phyloP scores from a whole-genome alignment of 352 stramenopile species.

The Pythium apleroticum region DNA sequence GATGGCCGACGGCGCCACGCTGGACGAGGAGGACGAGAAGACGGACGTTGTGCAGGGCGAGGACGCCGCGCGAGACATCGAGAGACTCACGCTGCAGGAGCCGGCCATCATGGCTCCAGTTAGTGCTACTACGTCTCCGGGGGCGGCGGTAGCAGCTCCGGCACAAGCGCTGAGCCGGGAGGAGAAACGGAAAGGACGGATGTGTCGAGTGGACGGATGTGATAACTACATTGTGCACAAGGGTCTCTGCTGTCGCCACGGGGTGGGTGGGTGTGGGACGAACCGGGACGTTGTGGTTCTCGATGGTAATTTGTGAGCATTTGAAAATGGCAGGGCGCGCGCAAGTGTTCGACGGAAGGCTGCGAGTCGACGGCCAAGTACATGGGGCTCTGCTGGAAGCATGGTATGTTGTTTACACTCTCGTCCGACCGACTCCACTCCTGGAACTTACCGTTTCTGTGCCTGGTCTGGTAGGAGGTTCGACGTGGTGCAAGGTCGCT shows the following conservation, averaged over 20 bases:
- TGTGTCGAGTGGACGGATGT: constrained; percentile 38
- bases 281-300: no score
- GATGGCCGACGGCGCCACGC: no score
- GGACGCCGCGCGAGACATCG: background rate
- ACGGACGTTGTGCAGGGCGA: no score
- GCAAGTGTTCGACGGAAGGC: constrained; percentile 38
- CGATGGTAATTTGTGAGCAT: no score
- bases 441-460: no score
- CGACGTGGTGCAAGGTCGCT: constrained; percentile 27
- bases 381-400: constrained; percentile 48
- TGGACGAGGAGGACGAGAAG: no score
- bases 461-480: constrained; percentile 28
- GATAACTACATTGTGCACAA: constrained; percentile 45
- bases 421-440: no score
- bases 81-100: constrained; percentile 12
- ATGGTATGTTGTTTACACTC: constrained; percentile 26
- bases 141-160: no score
- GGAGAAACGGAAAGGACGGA: constrained; percentile 19
- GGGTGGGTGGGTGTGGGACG: no score
- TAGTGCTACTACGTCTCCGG: no score
- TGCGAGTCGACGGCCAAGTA: constrained; percentile 44
- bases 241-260: constrained; percentile 42
- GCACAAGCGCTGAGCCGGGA: constrained; percentile 4
- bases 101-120: constrained; percentile 26
- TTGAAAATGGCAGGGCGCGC: constrained; percentile 39